Evolutionary conservation across 768 basidiomycete species (phyloP).

Genomic region (Fistulinella prunicolor): DNA sequence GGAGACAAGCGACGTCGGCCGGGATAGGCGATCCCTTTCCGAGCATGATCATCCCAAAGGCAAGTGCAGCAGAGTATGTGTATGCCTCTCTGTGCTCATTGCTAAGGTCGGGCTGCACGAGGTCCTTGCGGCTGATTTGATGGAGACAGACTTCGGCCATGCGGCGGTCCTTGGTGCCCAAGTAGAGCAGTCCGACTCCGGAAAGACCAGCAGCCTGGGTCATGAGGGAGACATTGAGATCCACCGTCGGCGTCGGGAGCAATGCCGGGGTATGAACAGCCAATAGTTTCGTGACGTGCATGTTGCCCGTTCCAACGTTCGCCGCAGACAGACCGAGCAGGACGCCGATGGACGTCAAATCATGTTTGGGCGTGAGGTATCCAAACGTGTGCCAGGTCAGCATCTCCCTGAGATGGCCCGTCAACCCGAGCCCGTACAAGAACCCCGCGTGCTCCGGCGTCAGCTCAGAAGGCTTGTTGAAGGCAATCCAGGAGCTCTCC

Average conservation of each 20-base stretch:
- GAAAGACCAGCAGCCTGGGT: slow-evolving; percentile 87
- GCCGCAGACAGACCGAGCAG: slow-evolving; percentile 92
- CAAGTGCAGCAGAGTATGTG: slow-evolving; percentile 81
- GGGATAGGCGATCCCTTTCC: slow-evolving; percentile 78
- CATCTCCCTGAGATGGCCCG: slow-evolving; percentile 87
- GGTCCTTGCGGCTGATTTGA: slow-evolving; percentile 76
- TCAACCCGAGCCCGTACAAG: slow-evolving; percentile 86
- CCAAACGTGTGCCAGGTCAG: slow-evolving; percentile 94
- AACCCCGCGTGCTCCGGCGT: slow-evolving; percentile 97
- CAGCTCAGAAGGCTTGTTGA: slow-evolving; percentile 89
- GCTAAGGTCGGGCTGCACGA: slow-evolving; percentile 78
- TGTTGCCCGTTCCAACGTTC: slow-evolving; percentile 80
- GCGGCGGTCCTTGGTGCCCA: slow-evolving; percentile 81
- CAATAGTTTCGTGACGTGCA: slow-evolving; percentile 85
- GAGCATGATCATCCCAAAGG: slow-evolving; percentile 96
- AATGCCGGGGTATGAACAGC: slow-evolving; percentile 93
- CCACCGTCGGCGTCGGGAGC: slow-evolving; percentile 80
- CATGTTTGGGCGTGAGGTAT: slow-evolving; percentile 94
- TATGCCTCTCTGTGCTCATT: slow-evolving; percentile 92
- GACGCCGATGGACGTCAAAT: slow-evolving; percentile 90
- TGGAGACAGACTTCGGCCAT: slow-evolving; percentile 91
- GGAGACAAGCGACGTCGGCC: slow-evolving; percentile 69
- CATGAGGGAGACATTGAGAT: slow-evolving; percentile 86
- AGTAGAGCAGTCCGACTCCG: slow-evolving; percentile 85
- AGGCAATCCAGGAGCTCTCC: slow-evolving; percentile 94